Evolutionary conservation across 257 asterid genomes (phyloP), one percentile per base, ranked within the genome.

Genomic region (Salvia rosmarinus): DNA sequence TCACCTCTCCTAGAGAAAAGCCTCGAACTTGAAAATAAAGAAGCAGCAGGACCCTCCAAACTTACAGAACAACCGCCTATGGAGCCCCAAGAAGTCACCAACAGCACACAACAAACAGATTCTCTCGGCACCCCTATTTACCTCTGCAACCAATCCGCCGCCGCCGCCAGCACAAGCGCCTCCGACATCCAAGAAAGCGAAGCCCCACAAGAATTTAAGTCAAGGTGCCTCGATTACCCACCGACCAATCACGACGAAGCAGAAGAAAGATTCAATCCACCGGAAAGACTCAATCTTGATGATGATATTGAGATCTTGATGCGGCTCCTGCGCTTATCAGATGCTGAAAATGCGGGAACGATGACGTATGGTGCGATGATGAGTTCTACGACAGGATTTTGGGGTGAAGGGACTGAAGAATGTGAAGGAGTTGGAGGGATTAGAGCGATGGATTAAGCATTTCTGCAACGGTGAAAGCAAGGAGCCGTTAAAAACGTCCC

Each of bases 1-100:
- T 88, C 91, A 72, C 81, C 66, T 82, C 90, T 65, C 86, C 81
- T 85, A 12, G 96, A 88, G 69, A 85, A 86, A 83, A 83, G 90
- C 71, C 78, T 86, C 71, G 83, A 85, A 78, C 82, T 83, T 12
- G 92, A 85, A 21, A 46, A 56, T 71, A 50, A 44, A 3, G 3
- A 11, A 20, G 35, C 37, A 11, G 51, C 73, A 71, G 67, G 40
- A 20, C 30, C 42, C 50, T 16, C 76, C 23, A 37, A 6, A n/a
- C 62, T 67, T 0, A 40, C 75, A 40, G 49, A 28, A 14, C 72
- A 70, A 19, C 72, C 64, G 10, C 70, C 67, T 13, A 17, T 39
- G 2, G 70, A 58, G 40, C 62, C 28, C 46, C 81, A 56, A 13
- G 68, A 79, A 61, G n/a, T 14, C 25, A 35, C 5, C 46, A 13